Conservation (phyloP, 371 early-diverging fungal genomes). For the Saksenaea vasiformis region DNA sequence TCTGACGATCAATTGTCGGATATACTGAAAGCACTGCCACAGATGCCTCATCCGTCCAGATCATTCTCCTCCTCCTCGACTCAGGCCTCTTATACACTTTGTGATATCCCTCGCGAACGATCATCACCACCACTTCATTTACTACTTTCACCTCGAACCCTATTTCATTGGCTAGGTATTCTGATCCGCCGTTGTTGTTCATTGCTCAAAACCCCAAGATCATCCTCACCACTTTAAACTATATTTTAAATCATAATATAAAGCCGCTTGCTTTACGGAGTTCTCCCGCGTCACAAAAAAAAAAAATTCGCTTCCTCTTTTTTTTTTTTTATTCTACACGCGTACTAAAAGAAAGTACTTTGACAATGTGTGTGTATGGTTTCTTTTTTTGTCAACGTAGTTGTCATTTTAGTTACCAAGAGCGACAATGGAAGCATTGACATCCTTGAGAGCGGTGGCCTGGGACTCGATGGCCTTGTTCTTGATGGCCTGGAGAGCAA, state of each 20-base stretch:
- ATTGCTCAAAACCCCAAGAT: background rate
- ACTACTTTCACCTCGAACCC: background rate
- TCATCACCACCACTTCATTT: background rate
- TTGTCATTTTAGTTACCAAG: slow-evolving; percentile 57
- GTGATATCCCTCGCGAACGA: slow-evolving; percentile 8
- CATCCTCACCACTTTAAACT: no score
- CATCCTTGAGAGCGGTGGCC: slow-evolving; percentile 50
- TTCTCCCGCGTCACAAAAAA: background rate
- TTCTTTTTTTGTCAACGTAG: slow-evolving; percentile 2
- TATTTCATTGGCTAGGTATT: slow-evolving; percentile 13
- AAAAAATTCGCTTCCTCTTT: slow-evolving; percentile 1
- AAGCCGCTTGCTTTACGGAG: no score
- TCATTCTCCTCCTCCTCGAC: no score
- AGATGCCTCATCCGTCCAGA: background rate
- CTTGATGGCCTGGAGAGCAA: slow-evolving; percentile 43
- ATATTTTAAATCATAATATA: no score
- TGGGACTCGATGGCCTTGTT: slow-evolving; percentile 54
- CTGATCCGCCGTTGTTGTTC: slow-evolving; percentile 1
- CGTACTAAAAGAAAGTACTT: background rate
- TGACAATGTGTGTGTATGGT: background rate
- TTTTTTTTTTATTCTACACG: slow-evolving; percentile 2
- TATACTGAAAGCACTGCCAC: slow-evolving; percentile 6
- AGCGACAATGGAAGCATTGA: slow-evolving; percentile 50
- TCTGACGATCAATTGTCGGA: slow-evolving; percentile 13
- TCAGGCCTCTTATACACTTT: background rate